A percentile compares a stretch with the other conserved stretches of the same genome.
Evolutionary conservation across 345 rosid genomes (phyloP).

Genomic region (Populus tremula): DNA sequence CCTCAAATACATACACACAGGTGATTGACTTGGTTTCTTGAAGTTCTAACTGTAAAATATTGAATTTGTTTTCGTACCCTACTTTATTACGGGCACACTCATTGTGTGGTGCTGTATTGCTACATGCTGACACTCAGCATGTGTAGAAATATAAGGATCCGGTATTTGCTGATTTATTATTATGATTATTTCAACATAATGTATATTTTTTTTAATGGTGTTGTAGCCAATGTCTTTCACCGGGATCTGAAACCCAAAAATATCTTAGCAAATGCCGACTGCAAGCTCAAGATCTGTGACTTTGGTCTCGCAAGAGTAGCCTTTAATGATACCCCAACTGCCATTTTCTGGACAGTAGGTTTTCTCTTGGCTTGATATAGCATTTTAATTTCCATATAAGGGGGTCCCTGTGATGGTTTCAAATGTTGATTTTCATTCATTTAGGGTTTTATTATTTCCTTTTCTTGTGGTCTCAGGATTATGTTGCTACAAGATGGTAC

Average conservation of each 20-base stretch:
- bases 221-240: slow-evolving; percentile 86
- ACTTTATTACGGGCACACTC: not conserved
- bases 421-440: not conserved
- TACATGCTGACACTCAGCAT: not conserved
- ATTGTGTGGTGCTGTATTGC: not conserved
- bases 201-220: not conserved
- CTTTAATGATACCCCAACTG: slow-evolving; percentile 88
- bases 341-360: slow-evolving; percentile 90
- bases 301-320: slow-evolving; percentile 99
- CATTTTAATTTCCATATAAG: not conserved
- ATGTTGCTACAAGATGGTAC: slow-evolving; percentile 97
- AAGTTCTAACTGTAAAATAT: not conserved
- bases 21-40: slow-evolving; percentile 29
- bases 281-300: slow-evolving; percentile 95
- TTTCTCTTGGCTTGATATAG: not conserved
- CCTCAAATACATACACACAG: slow-evolving; percentile 92
- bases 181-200: not conserved
- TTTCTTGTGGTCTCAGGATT: slow-evolving; percentile 52
- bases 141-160: not conserved
- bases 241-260: slow-evolving; percentile 92
- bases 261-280: slow-evolving; percentile 91
- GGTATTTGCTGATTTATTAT: not conserved
- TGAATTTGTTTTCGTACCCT: not conserved
- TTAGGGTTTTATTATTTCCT: not conserved
- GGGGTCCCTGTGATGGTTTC: not conserved